These are phyloP conservation scores for Lotmaria passim DNA, from an alignment of 208 protist genomes.

Conservation along the genomic window DNA sequence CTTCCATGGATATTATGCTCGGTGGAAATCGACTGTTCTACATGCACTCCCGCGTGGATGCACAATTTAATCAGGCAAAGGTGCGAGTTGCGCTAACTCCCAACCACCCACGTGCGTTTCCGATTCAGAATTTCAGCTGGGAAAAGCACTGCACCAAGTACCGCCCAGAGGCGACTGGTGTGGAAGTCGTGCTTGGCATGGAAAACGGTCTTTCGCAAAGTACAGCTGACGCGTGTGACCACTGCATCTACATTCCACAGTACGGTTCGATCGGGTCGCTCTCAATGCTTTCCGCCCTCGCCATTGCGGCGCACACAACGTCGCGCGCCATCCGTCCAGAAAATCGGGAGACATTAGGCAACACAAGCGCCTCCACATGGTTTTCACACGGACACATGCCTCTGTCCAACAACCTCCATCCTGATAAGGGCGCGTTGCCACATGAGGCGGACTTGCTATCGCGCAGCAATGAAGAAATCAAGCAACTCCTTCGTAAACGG, in stretches of 20 bases:
- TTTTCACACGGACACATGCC: slow-evolving; percentile 68
- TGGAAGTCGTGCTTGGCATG: slow-evolving; percentile 85
- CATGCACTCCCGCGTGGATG: slow-evolving; percentile 54
- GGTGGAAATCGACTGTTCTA: slow-evolving; percentile 79
- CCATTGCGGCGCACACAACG: slow-evolving; percentile 67
- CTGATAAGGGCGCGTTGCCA: slow-evolving; percentile 23
- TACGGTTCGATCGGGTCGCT: slow-evolving; percentile 88
- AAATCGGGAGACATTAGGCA: background rate
- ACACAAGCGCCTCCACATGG: too few species aligned
- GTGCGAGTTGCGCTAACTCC: slow-evolving; percentile 71
- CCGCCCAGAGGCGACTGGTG: slow-evolving; percentile 2
- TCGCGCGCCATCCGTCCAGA: background rate
- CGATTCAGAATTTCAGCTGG: slow-evolving; percentile 60
- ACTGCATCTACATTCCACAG: slow-evolving; percentile 79
- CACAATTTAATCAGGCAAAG: slow-evolving; percentile 19
- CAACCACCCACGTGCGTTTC: slow-evolving; percentile 49
- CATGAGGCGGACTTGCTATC: slow-evolving; percentile 63
- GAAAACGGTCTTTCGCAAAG: slow-evolving; percentile 75
- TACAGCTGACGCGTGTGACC: slow-evolving; percentile 47
- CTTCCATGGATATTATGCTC: slow-evolving; percentile 74
- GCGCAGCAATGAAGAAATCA: slow-evolving; percentile 54
- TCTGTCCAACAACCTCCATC: slow-evolving; percentile 35
- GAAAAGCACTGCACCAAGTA: background rate
- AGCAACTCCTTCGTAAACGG: slow-evolving; percentile 31
- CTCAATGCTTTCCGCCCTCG: slow-evolving; percentile 81